Evolutionary conservation across 164 flowering plant genomes (phyloP).

Genomic region (Aristolochia contorta): DNA sequence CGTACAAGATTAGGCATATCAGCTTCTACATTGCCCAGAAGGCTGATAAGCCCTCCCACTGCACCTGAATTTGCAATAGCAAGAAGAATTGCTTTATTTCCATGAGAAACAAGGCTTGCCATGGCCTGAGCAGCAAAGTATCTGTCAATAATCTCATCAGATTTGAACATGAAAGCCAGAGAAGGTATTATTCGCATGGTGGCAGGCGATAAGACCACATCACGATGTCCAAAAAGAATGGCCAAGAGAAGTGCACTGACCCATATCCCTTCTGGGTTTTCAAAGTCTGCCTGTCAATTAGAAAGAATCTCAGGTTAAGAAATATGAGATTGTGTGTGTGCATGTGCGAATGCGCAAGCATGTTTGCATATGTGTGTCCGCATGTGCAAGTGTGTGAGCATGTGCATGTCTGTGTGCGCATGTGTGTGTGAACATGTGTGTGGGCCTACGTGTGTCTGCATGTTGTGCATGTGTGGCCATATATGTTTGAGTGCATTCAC

Average conservation of each 20-base stretch:
- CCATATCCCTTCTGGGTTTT: slow-evolving; percentile 74
- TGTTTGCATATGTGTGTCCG: too few species aligned
- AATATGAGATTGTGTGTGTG: too few species aligned
- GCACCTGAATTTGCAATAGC: slow-evolving; percentile 79
- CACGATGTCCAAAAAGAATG: slow-evolving; percentile 60
- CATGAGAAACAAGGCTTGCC: slow-evolving; percentile 65
- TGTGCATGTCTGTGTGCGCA: too few species aligned
- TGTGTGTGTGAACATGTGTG: too few species aligned
- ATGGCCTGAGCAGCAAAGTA: slow-evolving; percentile 79
- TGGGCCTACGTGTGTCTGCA: too few species aligned
- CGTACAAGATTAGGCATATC: slow-evolving; percentile 65
- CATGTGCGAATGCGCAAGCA: too few species aligned
- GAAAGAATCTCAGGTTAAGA: not conserved
- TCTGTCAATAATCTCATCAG: slow-evolving; percentile 66
- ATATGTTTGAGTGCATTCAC: too few species aligned
- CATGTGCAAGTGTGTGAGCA: too few species aligned
- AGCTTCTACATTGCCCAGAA: slow-evolving; percentile 57
- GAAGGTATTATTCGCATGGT: slow-evolving; percentile 61
- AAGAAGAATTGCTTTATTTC: slow-evolving; percentile 46
- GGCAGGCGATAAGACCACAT: slow-evolving; percentile 42
- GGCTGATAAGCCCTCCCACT: slow-evolving; percentile 47
- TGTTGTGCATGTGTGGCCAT: too few species aligned
- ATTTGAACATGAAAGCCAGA: slow-evolving; percentile 50
- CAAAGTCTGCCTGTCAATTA: slow-evolving; percentile 54
- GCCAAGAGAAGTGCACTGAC: slow-evolving; percentile 63